Conservation (phyloP, 2,329 filamentous ascomycete species). For the Sporothrix brunneoviolacea region DNA sequence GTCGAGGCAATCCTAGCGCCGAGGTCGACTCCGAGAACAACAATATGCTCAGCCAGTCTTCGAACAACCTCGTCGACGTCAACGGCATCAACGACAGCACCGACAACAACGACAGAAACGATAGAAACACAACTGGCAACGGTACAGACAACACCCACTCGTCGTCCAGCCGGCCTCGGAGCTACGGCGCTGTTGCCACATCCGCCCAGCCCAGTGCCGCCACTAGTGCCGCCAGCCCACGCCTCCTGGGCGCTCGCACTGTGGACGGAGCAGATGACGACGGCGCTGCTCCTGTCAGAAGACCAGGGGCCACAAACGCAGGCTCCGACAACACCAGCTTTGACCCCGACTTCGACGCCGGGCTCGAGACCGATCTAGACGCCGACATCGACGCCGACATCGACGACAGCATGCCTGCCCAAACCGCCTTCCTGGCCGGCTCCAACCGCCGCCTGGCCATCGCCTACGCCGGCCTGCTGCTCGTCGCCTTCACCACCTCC, state of each 20-base stretch:
- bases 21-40: conserved; percentile 1
- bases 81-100: not conserved
- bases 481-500: conserved; percentile 61
- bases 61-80: not conserved
- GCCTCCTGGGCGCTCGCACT: conserved; percentile 4
- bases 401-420: conserved; percentile 10
- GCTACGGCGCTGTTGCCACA: conserved; percentile 14
- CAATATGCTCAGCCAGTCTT: conserved; percentile 2
- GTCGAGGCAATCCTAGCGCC: not conserved
- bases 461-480: conserved; percentile 33
- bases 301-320: not conserved
- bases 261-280: not conserved
- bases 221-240: conserved; percentile 10
- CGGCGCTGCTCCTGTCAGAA: not conserved
- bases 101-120: not conserved
- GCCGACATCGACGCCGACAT: not conserved
- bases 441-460: conserved; percentile 14
- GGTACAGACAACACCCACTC: not conserved
- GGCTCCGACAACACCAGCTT: not conserved
- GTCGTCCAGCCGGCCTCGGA: conserved; percentile 12
- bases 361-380: not conserved
- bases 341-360: not conserved
- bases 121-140: no score
- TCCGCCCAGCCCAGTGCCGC: conserved; percentile 5
- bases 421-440: conserved; percentile 9